phyloP scores from a whole-genome alignment of 2,329 filamentous ascomycete species.

The Xylariaceae sp. region DNA sequence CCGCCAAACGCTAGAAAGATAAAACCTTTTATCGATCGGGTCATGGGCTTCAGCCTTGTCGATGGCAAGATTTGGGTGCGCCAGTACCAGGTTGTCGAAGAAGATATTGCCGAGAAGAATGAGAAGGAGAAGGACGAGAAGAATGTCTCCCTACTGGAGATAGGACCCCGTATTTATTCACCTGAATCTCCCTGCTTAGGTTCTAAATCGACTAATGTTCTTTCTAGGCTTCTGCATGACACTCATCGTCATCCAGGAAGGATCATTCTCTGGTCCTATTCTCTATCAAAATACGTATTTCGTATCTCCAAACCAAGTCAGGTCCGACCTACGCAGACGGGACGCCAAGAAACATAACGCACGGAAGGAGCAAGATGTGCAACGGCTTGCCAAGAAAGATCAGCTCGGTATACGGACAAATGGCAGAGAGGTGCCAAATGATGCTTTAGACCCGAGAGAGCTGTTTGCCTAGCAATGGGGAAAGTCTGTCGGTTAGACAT shows the following conservation, averaged over 20 bases:
- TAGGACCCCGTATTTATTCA: slow-evolving; percentile 78
- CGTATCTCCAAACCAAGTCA: slow-evolving; percentile 92
- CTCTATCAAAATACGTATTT: slow-evolving; percentile 99
- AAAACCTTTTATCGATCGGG: slow-evolving; percentile 95
- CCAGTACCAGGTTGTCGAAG: slow-evolving; percentile 91
- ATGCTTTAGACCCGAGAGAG: slow-evolving; percentile 76
- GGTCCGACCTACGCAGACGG: slow-evolving; percentile 76
- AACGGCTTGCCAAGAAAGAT: slow-evolving; percentile 75
- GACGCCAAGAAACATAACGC: slow-evolving; percentile 81
- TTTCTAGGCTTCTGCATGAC: slow-evolving; percentile 51
- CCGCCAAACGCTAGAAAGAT: slow-evolving; percentile 85
- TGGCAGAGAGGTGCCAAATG: slow-evolving; percentile 66
- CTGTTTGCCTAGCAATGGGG: slow-evolving; percentile 72
- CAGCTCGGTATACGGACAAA: slow-evolving; percentile 75
- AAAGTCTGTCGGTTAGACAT: too few relatives aligned
- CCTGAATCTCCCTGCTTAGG: too few relatives aligned
- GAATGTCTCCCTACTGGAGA: slow-evolving; percentile 49
- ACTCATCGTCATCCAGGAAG: slow-evolving; percentile 87
- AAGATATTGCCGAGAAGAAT: slow-evolving; percentile 57
- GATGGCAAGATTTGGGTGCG: slow-evolving; percentile 97
- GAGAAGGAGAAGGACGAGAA: slow-evolving; percentile 37
- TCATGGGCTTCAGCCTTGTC: slow-evolving; percentile 88
- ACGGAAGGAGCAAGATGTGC: slow-evolving; percentile 74
- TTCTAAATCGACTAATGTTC: slow-evolving; percentile 46
- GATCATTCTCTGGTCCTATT: slow-evolving; percentile 88